Evolutionary conservation across 148 eudicot species (phyloP), one percentile per base, ranked within the genome.

Genomic region (Silene conica): DNA sequence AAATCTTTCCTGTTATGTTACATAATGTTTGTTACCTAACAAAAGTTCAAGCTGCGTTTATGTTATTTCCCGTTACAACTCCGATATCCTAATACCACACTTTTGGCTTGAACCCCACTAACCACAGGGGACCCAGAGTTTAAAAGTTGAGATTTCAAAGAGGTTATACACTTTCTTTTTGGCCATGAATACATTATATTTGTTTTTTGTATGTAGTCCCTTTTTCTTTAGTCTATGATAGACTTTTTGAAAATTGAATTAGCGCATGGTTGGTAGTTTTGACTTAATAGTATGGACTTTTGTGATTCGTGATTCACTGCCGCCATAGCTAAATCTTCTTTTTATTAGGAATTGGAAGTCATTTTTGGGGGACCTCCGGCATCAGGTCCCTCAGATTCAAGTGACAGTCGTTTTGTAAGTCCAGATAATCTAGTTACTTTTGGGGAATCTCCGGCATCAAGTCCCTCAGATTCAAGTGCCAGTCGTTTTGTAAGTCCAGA

Each of bases 281-380:
- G 50, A 38, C 50, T 57, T 57, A 18, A 22, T 57, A 57, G n/a
- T n/a, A n/a, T n/a, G n/a, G n/a, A n/a, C n/a, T n/a, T n/a, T n/a
- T 57, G 60, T 65, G 9, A 50, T 13, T n/a, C 16, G 25, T 38
- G 25, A 14, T 10, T 2, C 38, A 22, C 34, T 22, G 34, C 11
- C 67, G 6, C 20, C 16, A 14, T 31, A 15, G 1, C 18, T 52
- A 8, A 61, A 12, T 1, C 26, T 1, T 13, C 66, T 58, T 16
- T 25, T 64, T 66, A 34, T 63, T 69, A 92, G 98, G 97, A 95
- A 79, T 85, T 95, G 87, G 97, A 92, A 75, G 82, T 77, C 64
- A 80, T 90, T 60, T 95, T 95, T 74, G 98, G 98, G 26, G 88
- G 75, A 76, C 84, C 91, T 45, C 89, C 92, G 22, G 67, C 89